Percentiles rank a stretch among this genome's conserved stretches.
Evolutionary conservation across 805 yeast genomes (phyloP).

Genomic region (Suhomyces prunicola): DNA sequence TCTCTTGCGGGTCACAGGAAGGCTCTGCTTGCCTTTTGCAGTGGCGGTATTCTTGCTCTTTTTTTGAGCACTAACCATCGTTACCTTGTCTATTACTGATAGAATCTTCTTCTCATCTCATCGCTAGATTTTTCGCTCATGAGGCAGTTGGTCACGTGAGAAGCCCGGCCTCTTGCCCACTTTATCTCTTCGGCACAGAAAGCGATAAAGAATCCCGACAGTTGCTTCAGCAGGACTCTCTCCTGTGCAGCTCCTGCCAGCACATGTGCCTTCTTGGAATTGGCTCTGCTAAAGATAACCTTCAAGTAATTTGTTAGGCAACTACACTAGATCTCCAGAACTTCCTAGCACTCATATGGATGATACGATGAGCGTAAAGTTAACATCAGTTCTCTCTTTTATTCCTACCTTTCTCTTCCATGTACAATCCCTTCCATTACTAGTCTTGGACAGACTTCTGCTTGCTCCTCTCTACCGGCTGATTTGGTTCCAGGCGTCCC

Average conservation of each 20-base stretch:
- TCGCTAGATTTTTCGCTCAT: background rate
- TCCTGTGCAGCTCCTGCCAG: no score
- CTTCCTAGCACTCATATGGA: no score
- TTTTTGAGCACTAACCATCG: conserved; percentile 9
- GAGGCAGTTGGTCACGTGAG: background rate
- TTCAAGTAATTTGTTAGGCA: no score
- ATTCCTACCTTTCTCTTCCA: no score
- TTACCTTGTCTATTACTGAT: conserved; percentile 1
- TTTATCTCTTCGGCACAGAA: background rate
- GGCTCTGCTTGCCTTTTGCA: conserved; percentile 11
- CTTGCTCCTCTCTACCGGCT: background rate
- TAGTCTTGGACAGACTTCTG: background rate
- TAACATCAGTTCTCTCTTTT: background rate
- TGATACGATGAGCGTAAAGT: no score
- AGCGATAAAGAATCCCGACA: background rate
- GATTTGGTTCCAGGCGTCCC: background rate
- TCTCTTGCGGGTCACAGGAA: conserved; percentile 21
- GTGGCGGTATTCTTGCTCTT: conserved; percentile 6
- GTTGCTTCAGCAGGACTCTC: no score
- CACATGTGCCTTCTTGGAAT: no score
- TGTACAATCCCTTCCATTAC: no score
- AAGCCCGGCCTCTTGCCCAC: background rate
- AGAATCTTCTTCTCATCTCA: conserved; percentile 10
- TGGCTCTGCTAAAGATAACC: no score
- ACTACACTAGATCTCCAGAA: background rate